A percentile compares a stretch with the other conserved stretches of the same genome.
Evolutionary conservation across 2,329 filamentous ascomycete genomes (phyloP).

Genomic region (Apiospora malaysiana): DNA sequence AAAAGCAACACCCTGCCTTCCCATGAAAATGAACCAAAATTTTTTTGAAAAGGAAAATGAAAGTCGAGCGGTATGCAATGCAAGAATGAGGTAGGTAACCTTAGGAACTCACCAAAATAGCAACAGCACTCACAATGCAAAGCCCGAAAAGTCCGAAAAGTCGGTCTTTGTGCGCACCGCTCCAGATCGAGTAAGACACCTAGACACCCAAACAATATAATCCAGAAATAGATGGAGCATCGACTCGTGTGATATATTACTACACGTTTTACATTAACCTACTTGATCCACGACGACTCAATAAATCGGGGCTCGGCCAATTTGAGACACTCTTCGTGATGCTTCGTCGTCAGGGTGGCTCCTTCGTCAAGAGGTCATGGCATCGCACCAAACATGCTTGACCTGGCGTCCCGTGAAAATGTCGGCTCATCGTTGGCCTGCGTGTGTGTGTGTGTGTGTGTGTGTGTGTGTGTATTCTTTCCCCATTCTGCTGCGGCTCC

Average conservation of each 20-base stretch:
- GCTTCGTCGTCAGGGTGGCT: slow-evolving; percentile 1
- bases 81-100: background rate
- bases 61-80: background rate
- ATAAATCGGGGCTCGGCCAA: slow-evolving; percentile 6
- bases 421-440: background rate
- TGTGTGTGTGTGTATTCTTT: no score
- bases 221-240: slow-evolving; percentile 15
- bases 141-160: background rate
- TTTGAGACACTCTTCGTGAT: slow-evolving; percentile 7
- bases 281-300: background rate
- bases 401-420: background rate
- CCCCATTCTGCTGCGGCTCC: background rate
- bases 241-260: slow-evolving; percentile 10
- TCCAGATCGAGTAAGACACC: background rate
- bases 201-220: background rate
- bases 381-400: background rate
- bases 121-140: background rate
- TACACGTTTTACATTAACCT: slow-evolving; percentile 8
- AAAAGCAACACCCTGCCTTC: background rate
- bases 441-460: no score
- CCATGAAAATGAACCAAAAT: background rate
- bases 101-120: slow-evolving; percentile 11
- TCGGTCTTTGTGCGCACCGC: background rate
- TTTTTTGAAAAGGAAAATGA: background rate
- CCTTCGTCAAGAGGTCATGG: background rate